Conservation (phyloP, 2,329 filamentous ascomycete species). For the Colletotrichum musicola region DNA sequence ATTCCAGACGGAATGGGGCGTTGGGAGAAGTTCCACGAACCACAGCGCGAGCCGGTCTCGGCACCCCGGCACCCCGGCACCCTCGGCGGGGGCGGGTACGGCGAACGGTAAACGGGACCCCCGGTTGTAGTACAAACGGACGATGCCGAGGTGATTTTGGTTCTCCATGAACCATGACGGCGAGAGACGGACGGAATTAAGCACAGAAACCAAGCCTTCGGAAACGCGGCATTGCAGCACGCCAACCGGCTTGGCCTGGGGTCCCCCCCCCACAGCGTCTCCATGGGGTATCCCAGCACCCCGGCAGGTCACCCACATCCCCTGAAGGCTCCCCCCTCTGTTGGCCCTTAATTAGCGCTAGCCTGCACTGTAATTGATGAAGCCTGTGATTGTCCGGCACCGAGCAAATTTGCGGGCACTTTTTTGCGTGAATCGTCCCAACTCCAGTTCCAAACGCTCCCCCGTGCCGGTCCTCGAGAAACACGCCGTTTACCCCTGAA, state of each 20-base stretch:
- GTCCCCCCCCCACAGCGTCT: constrained; percentile 25
- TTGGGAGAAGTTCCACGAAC: constrained; percentile 36
- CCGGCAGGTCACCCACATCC: not conserved
- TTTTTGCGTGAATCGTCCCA: not conserved
- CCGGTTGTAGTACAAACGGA: not conserved
- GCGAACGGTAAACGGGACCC: not conserved
- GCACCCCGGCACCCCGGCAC: not conserved
- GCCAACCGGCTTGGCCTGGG: constrained; percentile 33
- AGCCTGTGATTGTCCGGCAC: not conserved
- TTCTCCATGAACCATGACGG: too few relatives aligned
- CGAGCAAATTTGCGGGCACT: constrained; percentile 19
- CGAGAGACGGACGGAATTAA: constrained; percentile 9
- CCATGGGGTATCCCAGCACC: constrained; percentile 18
- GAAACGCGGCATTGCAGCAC: constrained; percentile 22
- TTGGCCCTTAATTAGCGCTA: constrained; percentile 34
- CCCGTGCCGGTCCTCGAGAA: not conserved
- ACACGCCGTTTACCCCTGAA: not conserved
- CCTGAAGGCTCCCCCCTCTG: not conserved
- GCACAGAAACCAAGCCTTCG: constrained; percentile 30
- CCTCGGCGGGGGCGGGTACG: not conserved
- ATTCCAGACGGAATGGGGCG: not conserved
- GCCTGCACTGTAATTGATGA: constrained; percentile 24
- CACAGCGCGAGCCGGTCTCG: constrained; percentile 18
- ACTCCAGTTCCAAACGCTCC: not conserved
- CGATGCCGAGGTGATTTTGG: not conserved